Evolutionary conservation across 1,284 basidiomycete species (phyloP).

Genomic region (Pascua sp.): DNA sequence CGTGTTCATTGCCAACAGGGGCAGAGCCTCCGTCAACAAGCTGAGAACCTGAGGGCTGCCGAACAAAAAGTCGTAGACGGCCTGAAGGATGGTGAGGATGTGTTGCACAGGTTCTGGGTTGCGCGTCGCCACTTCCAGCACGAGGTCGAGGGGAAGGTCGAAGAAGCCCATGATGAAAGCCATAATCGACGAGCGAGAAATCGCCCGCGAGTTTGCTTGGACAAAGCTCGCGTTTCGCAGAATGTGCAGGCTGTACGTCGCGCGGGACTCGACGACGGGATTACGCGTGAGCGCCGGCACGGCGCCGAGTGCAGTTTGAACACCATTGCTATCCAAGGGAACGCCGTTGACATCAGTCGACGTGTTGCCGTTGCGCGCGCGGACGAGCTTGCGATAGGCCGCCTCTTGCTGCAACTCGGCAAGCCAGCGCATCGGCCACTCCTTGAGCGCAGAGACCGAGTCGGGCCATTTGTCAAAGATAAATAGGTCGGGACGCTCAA

Average conservation of each 20-base stretch:
- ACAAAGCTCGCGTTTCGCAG: constrained; percentile 40
- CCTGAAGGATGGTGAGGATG: constrained; percentile 31
- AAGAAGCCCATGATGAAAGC: constrained; percentile 35
- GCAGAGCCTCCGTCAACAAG: constrained; percentile 23
- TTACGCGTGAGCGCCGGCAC: constrained; percentile 33
- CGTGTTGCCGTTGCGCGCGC: not conserved
- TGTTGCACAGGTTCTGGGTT: constrained; percentile 39
- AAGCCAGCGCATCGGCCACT: constrained; percentile 37
- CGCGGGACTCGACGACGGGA: constrained; percentile 24
- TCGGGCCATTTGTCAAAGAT: constrained; percentile 34
- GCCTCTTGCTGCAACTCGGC: constrained; percentile 35
- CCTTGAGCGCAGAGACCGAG: constrained; percentile 27
- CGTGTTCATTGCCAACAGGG: constrained; percentile 31
- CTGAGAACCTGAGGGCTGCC: constrained; percentile 2
- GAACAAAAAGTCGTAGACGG: constrained; percentile 25
- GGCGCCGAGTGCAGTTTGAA: constrained; percentile 21
- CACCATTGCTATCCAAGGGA: not conserved
- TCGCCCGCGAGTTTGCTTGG: constrained; percentile 26
- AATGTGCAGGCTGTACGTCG: constrained; percentile 35
- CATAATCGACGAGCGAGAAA: constrained; percentile 25
- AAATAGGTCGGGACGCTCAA: constrained; percentile 35
- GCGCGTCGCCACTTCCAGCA: constrained; percentile 31
- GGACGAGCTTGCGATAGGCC: constrained; percentile 11
- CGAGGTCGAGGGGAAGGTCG: constrained; percentile 27
- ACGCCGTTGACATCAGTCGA: not conserved